Conservation (phyloP, 139 green algal species). For the Chlamydomonas sp. region DNA sequence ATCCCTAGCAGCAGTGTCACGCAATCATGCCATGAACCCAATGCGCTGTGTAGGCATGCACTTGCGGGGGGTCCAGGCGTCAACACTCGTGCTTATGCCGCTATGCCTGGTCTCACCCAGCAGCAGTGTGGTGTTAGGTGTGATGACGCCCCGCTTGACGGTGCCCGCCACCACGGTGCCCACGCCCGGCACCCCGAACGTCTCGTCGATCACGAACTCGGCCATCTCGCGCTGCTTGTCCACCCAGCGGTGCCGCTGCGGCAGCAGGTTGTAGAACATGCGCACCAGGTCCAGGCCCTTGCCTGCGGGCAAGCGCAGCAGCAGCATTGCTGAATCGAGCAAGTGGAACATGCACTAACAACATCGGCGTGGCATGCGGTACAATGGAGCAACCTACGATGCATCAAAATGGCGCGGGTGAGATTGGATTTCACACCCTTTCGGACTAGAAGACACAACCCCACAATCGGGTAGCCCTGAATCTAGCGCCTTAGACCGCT, state of each 20-base stretch:
- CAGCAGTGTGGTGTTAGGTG: constrained; percentile 72
- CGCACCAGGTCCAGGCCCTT: constrained; percentile 84
- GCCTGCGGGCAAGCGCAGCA: constrained; percentile 40
- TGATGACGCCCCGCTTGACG: constrained; percentile 85
- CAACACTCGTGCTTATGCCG: not conserved
- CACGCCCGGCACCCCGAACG: constrained; percentile 88
- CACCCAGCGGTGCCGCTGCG: constrained; percentile 83
- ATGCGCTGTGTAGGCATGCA: no score
- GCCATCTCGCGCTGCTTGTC: constrained; percentile 59
- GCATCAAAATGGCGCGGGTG: no score
- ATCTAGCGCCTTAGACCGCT: no score
- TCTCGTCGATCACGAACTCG: constrained; percentile 94
- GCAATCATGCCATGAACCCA: no score
- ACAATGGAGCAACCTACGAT: no score
- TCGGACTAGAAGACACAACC: no score
- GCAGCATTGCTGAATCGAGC: no score
- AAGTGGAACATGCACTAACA: no score
- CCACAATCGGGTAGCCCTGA: no score
- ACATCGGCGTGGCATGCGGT: no score
- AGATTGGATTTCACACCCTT: no score
- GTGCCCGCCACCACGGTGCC: constrained; percentile 93
- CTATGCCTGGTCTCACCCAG: constrained; percentile 55
- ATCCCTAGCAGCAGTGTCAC: no score
- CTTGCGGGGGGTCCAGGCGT: not conserved
- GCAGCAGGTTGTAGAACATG: constrained; percentile 91